These are phyloP conservation scores for Wickerhamiella spandovensis DNA, from an alignment of 805 yeast species.

Conservation along the genomic window DNA sequence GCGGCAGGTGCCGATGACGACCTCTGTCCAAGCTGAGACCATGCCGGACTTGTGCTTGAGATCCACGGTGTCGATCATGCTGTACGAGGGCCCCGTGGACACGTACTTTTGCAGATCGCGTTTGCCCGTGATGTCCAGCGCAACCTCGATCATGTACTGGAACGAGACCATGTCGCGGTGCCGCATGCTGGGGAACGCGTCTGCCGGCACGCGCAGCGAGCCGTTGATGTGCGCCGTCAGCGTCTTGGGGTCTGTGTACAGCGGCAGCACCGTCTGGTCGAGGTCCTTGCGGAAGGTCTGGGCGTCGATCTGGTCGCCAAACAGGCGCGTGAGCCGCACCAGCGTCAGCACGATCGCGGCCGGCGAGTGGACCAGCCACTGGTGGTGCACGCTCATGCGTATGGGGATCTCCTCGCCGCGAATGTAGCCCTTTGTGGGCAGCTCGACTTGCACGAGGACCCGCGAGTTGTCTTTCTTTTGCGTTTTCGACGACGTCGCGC, in stretches of 20 bases:
- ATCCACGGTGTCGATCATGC: slow-evolving; percentile 56
- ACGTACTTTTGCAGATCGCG: slow-evolving; percentile 23
- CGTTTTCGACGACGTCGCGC: slow-evolving; percentile 22
- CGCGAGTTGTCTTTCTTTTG: not conserved
- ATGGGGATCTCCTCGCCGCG: slow-evolving; percentile 74
- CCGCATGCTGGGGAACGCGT: slow-evolving; percentile 71
- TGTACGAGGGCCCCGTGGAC: slow-evolving; percentile 11
- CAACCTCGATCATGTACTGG: slow-evolving; percentile 72
- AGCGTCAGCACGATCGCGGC: slow-evolving; percentile 69
- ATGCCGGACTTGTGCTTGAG: slow-evolving; percentile 65
- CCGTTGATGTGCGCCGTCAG: slow-evolving; percentile 45
- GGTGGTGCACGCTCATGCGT: slow-evolving; percentile 51
- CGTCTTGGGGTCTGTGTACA: slow-evolving; percentile 60
- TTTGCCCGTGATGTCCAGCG: slow-evolving; percentile 65
- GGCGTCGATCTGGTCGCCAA: slow-evolving; percentile 42
- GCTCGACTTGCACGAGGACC: slow-evolving; percentile 26
- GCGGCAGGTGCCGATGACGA: slow-evolving; percentile 54
- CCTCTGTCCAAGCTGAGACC: slow-evolving; percentile 66
- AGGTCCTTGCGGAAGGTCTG: slow-evolving; percentile 70
- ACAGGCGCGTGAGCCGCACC: slow-evolving; percentile 63
- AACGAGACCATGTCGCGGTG: slow-evolving; percentile 62
- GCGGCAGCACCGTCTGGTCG: slow-evolving; percentile 61
- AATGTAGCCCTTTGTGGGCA: slow-evolving; percentile 54
- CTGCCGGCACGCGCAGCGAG: slow-evolving; percentile 61
- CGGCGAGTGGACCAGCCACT: slow-evolving; percentile 53